These are phyloP conservation scores for Penicillium sp. DNA, from an alignment of 2,329 filamentous ascomycete genomes.

Conservation along the genomic window DNA sequence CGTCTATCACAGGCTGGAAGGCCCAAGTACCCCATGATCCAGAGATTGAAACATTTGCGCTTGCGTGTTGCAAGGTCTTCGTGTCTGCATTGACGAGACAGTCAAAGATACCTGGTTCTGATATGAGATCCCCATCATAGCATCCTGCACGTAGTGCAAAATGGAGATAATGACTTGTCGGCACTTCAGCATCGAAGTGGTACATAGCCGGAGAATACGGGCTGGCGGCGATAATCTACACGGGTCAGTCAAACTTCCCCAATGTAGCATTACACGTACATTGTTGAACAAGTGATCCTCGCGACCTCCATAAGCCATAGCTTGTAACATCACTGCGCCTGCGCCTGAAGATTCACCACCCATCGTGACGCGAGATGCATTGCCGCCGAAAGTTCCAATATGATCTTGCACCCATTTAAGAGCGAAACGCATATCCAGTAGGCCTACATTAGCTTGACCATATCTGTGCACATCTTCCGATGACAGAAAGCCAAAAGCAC, in stretches of 20 bases:
- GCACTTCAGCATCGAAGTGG: slow-evolving; percentile 48
- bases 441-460: slow-evolving; percentile 3
- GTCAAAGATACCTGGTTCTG: slow-evolving; percentile 37
- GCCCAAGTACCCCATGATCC: slow-evolving; percentile 44
- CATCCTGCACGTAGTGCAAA: slow-evolving; percentile 49
- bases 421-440: slow-evolving; percentile 10
- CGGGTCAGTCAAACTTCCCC: background rate
- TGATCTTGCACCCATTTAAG: slow-evolving; percentile 12
- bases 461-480: slow-evolving; percentile 52
- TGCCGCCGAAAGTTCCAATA: slow-evolving; percentile 9
- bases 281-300: slow-evolving; percentile 19
- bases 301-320: slow-evolving; percentile 11
- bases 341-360: slow-evolving; percentile 13
- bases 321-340: slow-evolving; percentile 9
- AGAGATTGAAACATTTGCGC: slow-evolving; percentile 32
- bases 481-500: slow-evolving; percentile 33
- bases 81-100: slow-evolving; percentile 43
- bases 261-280: slow-evolving; percentile 19
- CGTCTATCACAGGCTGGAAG: slow-evolving; percentile 49
- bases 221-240: slow-evolving; percentile 41
- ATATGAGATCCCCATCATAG: background rate
- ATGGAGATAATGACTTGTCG: slow-evolving; percentile 48
- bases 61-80: slow-evolving; percentile 40
- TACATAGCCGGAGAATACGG: slow-evolving; percentile 60
- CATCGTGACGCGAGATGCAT: slow-evolving; percentile 10